Conservation (phyloP, 129 eudicot species). For the Pseudognaphalium luteoalbum region DNA sequence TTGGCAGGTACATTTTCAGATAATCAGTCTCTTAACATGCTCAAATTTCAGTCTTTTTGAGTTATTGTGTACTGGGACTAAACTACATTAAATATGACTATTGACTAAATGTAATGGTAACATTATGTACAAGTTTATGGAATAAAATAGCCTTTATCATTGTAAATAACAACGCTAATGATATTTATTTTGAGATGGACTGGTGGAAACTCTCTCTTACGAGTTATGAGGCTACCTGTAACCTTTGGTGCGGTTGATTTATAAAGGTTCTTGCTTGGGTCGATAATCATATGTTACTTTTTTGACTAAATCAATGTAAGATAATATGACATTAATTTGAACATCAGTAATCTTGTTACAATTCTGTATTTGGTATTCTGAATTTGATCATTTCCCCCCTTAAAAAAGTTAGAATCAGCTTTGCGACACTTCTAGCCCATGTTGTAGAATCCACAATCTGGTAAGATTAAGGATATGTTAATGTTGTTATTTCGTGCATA, state of each 20-base stretch:
- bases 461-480: neutral
- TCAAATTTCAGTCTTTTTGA: constrained; percentile 2
- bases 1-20: constrained; percentile 60
- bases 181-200: neutral
- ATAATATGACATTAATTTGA: neutral
- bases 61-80: neutral
- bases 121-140: neutral
- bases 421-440: neutral
- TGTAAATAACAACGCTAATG: neutral
- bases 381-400: neutral
- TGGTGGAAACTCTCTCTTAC: neutral
- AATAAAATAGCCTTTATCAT: neutral
- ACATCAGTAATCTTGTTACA: neutral
- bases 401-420: neutral
- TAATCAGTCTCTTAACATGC: neutral
- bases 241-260: neutral
- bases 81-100: neutral
- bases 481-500: neutral
- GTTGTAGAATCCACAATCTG: neutral
- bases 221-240: neutral
- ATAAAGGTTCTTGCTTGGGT: neutral
- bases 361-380: neutral
- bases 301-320: neutral
- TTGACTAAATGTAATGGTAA: neutral
- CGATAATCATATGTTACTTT: neutral